phyloP scores from a whole-genome alignment of 164 flowering plant genomes.

The Buxus sempervirens region DNA sequence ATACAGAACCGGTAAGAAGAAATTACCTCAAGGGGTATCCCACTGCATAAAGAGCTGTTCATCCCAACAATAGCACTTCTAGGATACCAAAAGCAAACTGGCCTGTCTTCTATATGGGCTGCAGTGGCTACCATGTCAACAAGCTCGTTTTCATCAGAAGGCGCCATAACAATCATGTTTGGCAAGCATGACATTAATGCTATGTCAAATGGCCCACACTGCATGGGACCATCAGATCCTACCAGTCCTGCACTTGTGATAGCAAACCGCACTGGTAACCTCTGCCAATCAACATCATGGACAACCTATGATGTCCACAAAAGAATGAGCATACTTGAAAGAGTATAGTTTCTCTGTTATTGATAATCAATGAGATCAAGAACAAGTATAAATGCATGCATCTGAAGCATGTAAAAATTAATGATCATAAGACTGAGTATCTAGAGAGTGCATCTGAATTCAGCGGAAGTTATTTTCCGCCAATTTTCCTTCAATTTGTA shows the following conservation, averaged over 20 bases:
- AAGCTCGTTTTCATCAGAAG: conserved; percentile 12
- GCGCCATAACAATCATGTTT: conserved; percentile 16
- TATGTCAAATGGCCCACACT: conserved; percentile 6
- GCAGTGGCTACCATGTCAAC: conserved; percentile 13
- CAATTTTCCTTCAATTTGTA: too few relatives aligned
- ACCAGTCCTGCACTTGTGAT: conserved; percentile 1
- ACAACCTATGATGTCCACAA: neutral
- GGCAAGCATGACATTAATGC: conserved; percentile 12
- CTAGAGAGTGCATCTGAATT: too few relatives aligned
- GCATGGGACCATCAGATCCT: conserved; percentile 8
- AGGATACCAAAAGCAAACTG: conserved; percentile 8
- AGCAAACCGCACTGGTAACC: conserved; percentile 1
- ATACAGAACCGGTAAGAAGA: too few relatives aligned
- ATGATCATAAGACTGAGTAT: too few relatives aligned
- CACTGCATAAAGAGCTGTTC: too few relatives aligned
- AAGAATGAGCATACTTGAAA: too few relatives aligned
- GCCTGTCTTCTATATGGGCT: conserved; percentile 14
- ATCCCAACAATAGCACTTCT: conserved; percentile 7
- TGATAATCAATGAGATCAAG: too few relatives aligned
- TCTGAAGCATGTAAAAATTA: too few relatives aligned
- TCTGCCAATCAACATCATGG: conserved; percentile 1
- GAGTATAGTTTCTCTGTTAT: too few relatives aligned
- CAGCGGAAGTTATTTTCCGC: too few relatives aligned
- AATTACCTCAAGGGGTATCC: too few relatives aligned
- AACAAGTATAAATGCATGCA: too few relatives aligned